Evolutionary conservation across 495 filamentous ascomycete species (phyloP), one percentile per base, ranked within the genome.

Genomic region (Xylaria telfairii): DNA sequence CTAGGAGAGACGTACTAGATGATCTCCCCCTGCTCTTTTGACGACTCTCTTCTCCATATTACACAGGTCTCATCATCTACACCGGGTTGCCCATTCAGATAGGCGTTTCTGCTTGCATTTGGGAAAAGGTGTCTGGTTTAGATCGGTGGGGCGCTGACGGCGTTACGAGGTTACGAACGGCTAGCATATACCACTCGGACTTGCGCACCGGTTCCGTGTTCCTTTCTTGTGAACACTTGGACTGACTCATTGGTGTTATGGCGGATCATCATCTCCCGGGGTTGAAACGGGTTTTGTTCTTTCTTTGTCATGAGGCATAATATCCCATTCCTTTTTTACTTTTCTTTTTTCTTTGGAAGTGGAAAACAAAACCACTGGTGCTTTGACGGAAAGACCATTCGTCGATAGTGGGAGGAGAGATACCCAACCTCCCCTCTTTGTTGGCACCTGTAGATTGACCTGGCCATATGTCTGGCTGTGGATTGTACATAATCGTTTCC

Each of bases 1-100:
- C 76, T 86, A 30, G 84, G 84, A 21, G 84, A 86, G 78, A 86
- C 83, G 4, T 86, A 85, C 65, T 85, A 28, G 41, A 42, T 42
- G 1, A 13, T 62, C 30, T 65, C 30, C 44, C n/a, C 39, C 44
- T 47, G 32, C 54, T 53, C 63, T 42, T 72, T 66, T 67, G 49
- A 69, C 70, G 71, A 69, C 69, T 73, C 75, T 76, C 74, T 71
- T 75, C 65, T 73, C 67, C 74, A 74, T 49, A 28, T 64, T 71
- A 67, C 13, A 57, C 30, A 56, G 44, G 66, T 64, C 65, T 69
- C 71, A 64, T 61, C 69, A 65, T 70, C 68, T 65, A 44, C 61
- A 54, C 68, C 46, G 26, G 42, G 21, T 39, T 21, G 9, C 34
- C 61, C 47, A 21, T 64, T 63, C 28, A 70, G 30, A 54, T 54